These are phyloP conservation scores for Coemansia linderi DNA, from an alignment of 371 early-diverging fungal genomes.

Conservation along the genomic window DNA sequence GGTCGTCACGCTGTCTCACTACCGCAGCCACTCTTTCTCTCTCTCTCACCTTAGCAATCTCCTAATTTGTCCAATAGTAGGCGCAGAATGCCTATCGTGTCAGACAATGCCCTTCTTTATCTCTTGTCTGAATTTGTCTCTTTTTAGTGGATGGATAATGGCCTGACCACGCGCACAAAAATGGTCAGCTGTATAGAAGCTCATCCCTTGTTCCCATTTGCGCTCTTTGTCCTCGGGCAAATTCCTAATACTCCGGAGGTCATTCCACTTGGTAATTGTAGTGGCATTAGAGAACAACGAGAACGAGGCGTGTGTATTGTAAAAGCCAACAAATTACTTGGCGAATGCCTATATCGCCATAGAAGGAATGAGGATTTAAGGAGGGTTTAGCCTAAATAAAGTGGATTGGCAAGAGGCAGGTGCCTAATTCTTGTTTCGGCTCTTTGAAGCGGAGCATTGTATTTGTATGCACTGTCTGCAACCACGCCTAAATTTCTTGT, in stretches of 20 bases:
- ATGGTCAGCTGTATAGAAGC: neutral
- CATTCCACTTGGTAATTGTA: neutral
- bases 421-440: no score
- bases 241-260: neutral
- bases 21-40: neutral
- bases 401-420: neutral
- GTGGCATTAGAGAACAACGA: neutral
- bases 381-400: slow-evolving; percentile 4
- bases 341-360: neutral
- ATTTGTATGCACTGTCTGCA: neutral
- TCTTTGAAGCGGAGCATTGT: neutral
- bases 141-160: neutral
- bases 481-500: neutral
- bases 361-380: neutral
- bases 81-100: slow-evolving; percentile 5
- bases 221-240: neutral
- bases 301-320: neutral
- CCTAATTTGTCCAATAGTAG: slow-evolving; percentile 4
- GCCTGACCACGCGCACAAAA: neutral
- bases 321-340: neutral
- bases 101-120: slow-evolving; percentile 2
- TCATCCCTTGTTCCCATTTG: neutral
- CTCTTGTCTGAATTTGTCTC: neutral
- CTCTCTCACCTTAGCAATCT: neutral
- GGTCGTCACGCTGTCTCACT: neutral